Percentiles rank a stretch among this genome's conserved stretches.
These are phyloP conservation scores for Tuber microsphaerosporum DNA, from an alignment of 495 filamentous ascomycete genomes.

Conservation along the genomic window DNA sequence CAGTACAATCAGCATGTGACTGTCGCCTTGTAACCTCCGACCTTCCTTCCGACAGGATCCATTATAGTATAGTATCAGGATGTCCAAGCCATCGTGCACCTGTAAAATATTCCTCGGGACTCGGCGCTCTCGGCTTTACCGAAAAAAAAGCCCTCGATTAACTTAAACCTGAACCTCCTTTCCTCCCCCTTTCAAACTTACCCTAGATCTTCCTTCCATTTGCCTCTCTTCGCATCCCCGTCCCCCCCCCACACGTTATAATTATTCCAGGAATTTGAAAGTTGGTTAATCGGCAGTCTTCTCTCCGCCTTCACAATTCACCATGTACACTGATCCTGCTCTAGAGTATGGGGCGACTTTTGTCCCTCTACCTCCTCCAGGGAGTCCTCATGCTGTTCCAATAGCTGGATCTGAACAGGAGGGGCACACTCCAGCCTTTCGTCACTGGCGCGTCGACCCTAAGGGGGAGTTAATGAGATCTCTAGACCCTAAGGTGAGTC, in stretches of 20 bases:
- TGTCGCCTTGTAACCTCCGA: not conserved
- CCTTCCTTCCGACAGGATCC: not conserved
- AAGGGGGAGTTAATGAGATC: conserved; percentile 65
- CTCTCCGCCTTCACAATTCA: not conserved
- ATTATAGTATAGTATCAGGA: not conserved
- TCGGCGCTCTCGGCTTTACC: not conserved
- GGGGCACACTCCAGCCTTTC: conserved; percentile 69
- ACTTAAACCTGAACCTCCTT: not conserved
- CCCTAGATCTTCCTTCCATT: not conserved
- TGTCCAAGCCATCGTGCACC: not conserved
- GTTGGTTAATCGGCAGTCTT: not conserved
- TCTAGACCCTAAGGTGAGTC: conserved; percentile 61
- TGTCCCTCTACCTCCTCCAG: conserved; percentile 28
- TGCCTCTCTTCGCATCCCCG: not conserved
- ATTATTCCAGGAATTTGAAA: not conserved
- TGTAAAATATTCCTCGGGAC: not conserved
- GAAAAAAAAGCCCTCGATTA: not conserved
- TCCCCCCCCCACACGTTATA: not conserved
- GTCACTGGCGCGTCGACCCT: conserved; percentile 63
- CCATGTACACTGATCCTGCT: conserved; percentile 37
- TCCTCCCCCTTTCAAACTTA: not conserved
- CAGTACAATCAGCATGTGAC: not conserved
- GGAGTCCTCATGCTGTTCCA: conserved; percentile 47
- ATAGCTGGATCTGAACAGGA: conserved; percentile 66
- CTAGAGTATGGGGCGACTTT: conserved; percentile 34